These are phyloP conservation scores for Ilex asprella DNA, from an alignment of 257 asterid species.

Conservation along the genomic window DNA sequence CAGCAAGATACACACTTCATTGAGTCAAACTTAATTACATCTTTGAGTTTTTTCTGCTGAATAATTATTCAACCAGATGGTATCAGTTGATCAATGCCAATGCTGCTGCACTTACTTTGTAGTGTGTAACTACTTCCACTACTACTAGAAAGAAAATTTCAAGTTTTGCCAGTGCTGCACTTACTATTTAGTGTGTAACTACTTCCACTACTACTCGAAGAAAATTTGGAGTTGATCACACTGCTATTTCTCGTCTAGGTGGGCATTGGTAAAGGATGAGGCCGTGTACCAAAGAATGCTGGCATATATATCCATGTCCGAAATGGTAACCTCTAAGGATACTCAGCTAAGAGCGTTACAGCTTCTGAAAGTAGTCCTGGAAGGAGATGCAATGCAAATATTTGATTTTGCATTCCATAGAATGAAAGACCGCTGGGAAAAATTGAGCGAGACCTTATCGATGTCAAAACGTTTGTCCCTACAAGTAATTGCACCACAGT, in stretches of 20 bases:
- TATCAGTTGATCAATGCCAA: too few species aligned
- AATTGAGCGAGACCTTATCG: slow-evolving; percentile 30
- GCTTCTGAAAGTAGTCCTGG: slow-evolving; percentile 34
- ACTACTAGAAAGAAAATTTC: too few species aligned
- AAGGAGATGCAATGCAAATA: slow-evolving; percentile 32
- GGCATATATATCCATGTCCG: slow-evolving; percentile 15
- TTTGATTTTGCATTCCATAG: slow-evolving; percentile 35
- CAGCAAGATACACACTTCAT: too few species aligned
- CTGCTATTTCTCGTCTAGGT: slow-evolving; percentile 26
- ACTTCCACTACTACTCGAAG: too few species aligned
- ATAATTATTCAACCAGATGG: too few species aligned
- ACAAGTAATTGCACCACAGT: slow-evolving; percentile 44
- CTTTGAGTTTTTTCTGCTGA: too few species aligned
- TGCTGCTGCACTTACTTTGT: too few species aligned
- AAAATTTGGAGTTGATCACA: background rate
- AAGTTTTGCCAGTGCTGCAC: too few species aligned
- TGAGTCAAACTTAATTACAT: too few species aligned
- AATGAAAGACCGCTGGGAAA: slow-evolving; percentile 58
- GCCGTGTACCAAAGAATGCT: slow-evolving; percentile 37
- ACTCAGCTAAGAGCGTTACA: slow-evolving; percentile 54
- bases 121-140: too few species aligned
- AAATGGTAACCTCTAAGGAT: slow-evolving; percentile 37
- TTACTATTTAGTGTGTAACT: too few species aligned
- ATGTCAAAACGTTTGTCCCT: slow-evolving; percentile 37
- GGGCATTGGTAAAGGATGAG: slow-evolving; percentile 65